A percentile compares a stretch with the other conserved stretches of the same genome.
These are phyloP conservation scores for Sonneratia alba DNA, from an alignment of 345 rosid species.

Conservation along the genomic window DNA sequence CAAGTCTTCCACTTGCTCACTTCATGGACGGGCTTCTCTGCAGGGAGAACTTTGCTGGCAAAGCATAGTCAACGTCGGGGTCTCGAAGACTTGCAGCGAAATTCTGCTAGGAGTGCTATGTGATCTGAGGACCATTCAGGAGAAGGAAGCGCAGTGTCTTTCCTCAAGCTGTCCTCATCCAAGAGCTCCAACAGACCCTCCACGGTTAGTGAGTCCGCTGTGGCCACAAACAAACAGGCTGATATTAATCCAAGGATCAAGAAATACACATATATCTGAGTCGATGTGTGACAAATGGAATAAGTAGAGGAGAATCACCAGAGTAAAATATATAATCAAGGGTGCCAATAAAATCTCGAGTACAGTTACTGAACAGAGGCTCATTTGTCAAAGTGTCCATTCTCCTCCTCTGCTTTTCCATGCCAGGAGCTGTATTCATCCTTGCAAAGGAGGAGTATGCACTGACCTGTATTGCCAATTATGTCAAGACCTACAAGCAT, in stretches of 20 bases:
- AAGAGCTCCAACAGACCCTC: conserved; percentile 93
- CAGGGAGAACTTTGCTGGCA: neutral
- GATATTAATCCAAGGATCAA: neutral
- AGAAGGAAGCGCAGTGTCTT: conserved; percentile 98
- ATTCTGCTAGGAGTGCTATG: conserved; percentile 89
- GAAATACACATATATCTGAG: neutral
- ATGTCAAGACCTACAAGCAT: conserved; percentile 13
- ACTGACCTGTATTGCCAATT: conserved; percentile 60
- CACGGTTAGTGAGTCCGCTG: conserved; percentile 88
- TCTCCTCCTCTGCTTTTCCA: conserved; percentile 78
- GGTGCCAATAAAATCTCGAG: conserved; percentile 88
- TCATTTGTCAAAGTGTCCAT: conserved; percentile 83
- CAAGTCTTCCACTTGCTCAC: neutral
- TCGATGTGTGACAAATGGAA: neutral
- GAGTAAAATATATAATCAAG: conserved; percentile 94
- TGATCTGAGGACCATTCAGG: conserved; percentile 99
- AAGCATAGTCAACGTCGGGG: conserved; percentile 63
- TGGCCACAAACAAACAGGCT: conserved; percentile 4
- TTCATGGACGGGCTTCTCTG: conserved; percentile 5
- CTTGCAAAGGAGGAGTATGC: conserved; percentile 94
- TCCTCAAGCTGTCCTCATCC: conserved; percentile 96
- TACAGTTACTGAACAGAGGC: conserved; percentile 91
- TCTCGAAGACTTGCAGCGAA: conserved; percentile 76
- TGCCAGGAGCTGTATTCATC: conserved; percentile 40
- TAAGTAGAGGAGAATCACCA: conserved; percentile 26